Percentiles rank a stretch among this genome's conserved stretches.
These are phyloP conservation scores for Trametes polyzona DNA, from an alignment of 1,284 basidiomycete species.

Conservation along the genomic window DNA sequence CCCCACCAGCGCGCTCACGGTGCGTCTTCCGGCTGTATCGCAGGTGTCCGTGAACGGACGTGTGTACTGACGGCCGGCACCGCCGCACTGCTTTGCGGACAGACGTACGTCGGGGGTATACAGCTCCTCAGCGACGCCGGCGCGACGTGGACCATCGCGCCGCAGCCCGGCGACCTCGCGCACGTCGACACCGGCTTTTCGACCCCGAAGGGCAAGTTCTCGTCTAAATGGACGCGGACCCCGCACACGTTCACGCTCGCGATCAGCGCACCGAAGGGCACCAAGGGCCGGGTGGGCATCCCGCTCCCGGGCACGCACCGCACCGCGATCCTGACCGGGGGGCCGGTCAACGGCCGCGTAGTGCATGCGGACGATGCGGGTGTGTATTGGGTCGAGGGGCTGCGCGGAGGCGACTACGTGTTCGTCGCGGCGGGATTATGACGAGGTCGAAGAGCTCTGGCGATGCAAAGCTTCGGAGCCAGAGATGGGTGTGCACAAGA, in stretches of 20 bases:
- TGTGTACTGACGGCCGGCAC: neutral
- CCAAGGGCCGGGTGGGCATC: constrained; percentile 15
- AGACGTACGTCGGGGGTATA: constrained; percentile 24
- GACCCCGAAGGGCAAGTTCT: constrained; percentile 19
- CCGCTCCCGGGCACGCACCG: constrained; percentile 11
- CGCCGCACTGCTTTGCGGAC: too few species aligned
- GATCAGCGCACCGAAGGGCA: constrained; percentile 18
- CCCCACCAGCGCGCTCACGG: constrained; percentile 23
- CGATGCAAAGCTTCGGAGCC: too few species aligned
- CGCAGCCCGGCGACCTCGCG: constrained; percentile 19
- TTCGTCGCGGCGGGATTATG: constrained; percentile 13
- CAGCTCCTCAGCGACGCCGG: constrained; percentile 21
- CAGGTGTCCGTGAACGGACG: neutral
- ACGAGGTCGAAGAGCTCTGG: too few species aligned
- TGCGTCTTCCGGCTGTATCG: neutral
- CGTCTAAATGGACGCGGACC: constrained; percentile 18
- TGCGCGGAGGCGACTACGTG: constrained; percentile 17
- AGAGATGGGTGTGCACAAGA: too few species aligned
- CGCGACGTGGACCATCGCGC: constrained; percentile 19
- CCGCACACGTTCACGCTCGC: constrained; percentile 7
- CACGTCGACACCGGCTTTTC: constrained; percentile 22
- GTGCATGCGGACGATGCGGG: constrained; percentile 14
- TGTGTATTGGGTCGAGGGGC: constrained; percentile 10
- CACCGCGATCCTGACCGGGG: constrained; percentile 1
- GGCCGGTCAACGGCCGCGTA: neutral